phyloP scores from a whole-genome alignment of 495 filamentous ascomycete genomes.

The Aspergillus indologenus region DNA sequence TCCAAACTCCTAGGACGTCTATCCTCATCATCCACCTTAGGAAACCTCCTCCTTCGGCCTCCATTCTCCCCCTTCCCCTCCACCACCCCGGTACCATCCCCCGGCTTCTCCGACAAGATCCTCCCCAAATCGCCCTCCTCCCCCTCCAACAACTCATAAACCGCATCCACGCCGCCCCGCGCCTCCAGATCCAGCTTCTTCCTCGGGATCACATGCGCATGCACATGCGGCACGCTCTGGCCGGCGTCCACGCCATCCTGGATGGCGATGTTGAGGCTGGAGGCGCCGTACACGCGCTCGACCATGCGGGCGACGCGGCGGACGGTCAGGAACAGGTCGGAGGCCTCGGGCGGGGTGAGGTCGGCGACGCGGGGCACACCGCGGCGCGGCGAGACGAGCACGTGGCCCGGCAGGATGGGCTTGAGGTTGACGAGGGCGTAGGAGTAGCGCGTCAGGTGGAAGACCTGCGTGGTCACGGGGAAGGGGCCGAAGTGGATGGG shows the following conservation, averaged over 20 bases:
- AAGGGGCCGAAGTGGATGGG: conserved; percentile 48
- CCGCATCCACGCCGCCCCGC: conserved; percentile 53
- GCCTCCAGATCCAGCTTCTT: conserved; percentile 52
- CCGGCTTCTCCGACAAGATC: conserved; percentile 16
- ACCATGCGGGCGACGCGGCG: conserved; percentile 78
- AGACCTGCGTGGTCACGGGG: conserved; percentile 59
- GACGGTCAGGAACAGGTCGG: conserved; percentile 81
- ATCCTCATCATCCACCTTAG: conserved; percentile 62
- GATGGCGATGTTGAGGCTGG: conserved; percentile 82
- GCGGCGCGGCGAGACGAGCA: conserved; percentile 65
- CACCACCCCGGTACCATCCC: conserved; percentile 15
- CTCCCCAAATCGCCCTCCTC: conserved; percentile 82
- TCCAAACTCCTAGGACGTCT: conserved; percentile 64
- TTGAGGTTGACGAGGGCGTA: conserved; percentile 93
- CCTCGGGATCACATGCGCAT: conserved; percentile 90
- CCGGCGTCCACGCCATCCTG: conserved; percentile 89
- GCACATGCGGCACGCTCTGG: conserved; percentile 87
- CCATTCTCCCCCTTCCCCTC: conserved; percentile 10
- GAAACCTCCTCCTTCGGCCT: conserved; percentile 46
- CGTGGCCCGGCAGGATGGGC: conserved; percentile 88
- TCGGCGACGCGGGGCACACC: conserved; percentile 70
- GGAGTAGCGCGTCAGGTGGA: conserved; percentile 72
- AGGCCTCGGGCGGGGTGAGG: conserved; percentile 67
- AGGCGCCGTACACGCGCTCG: conserved; percentile 63
- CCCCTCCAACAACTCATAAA: conserved; percentile 79